Base-by-base conservation (phyloP, 495 filamentous ascomycete species). In the Lepidopterella palustris region DNA sequence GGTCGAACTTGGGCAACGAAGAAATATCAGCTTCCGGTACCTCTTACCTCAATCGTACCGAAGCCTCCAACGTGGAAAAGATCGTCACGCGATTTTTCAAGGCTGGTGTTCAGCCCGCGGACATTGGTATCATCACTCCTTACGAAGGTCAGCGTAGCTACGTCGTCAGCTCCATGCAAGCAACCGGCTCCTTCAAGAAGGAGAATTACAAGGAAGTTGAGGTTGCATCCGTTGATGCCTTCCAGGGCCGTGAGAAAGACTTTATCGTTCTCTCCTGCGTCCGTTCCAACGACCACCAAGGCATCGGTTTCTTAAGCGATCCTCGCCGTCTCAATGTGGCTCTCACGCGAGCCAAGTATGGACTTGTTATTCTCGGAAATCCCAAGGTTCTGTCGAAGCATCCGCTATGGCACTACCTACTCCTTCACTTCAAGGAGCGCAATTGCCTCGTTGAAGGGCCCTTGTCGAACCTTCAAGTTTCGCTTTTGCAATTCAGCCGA, bases 101-200 rank as follows among this genome's bases (percentile, higher is more conserved):
- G 72, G 93, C 93, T n/a, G 93, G 93, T 54, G 92, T 99, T 31
- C 86, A 90, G 65, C 92, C 93, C 1, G 76, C 77, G 39, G 89
- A 89, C 61, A 97, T 99, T 70, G 93, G 93, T 77, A 92, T 99
- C 68, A 97, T 99, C 64, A 99, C 93, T 20, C 93, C 93, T 18
- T 99, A 99, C 72, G 93, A 99, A 76, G 93, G 93, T 53, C 93
- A 99, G 76, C 87, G 93, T 55, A 97, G 92, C 73, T 99, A 95
- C 71, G 91, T 99, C 62, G 93, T 99, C 53, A 95, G 89, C 70
- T 96, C 92, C 6, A 99, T 99, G 93, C 95, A 97, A 73, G 88
- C 92, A 58, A 95, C 85, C 32, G 93, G 93, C 21, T 93, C 87
- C 0, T 96, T 96, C 80, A 95, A 93, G 76, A 99, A 99, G 75